A percentile compares a stretch with the other conserved stretches of the same genome.
phyloP scores from a whole-genome alignment of 1,139 yeast genomes.

The Hansenula sp. region DNA sequence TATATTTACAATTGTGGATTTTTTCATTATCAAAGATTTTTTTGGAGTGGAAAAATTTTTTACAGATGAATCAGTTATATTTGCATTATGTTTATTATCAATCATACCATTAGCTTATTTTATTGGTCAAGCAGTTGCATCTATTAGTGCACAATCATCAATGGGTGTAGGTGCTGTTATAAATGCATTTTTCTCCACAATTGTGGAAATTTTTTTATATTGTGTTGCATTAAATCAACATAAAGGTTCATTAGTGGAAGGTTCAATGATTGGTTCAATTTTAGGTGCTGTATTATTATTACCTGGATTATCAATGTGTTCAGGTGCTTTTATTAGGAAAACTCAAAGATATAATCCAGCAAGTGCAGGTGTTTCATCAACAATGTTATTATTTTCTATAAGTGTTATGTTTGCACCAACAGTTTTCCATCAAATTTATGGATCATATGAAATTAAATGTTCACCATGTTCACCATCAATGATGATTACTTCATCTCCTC shows the following conservation, averaged over 20 bases:
- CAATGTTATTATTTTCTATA: slow-evolving; percentile 89
- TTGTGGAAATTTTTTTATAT: slow-evolving; percentile 88
- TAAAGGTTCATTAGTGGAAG: slow-evolving; percentile 90
- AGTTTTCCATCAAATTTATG: slow-evolving; percentile 83
- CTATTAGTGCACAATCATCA: slow-evolving; percentile 95
- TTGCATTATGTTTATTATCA: slow-evolving; percentile 72
- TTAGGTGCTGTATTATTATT: slow-evolving; percentile 86
- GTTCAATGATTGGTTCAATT: slow-evolving; percentile 94
- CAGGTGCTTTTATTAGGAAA: slow-evolving; percentile 86
- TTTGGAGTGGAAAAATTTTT: slow-evolving; percentile 45
- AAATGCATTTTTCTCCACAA: slow-evolving; percentile 94
- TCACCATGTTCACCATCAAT: slow-evolving; percentile 22
- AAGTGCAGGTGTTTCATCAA: slow-evolving; percentile 95
- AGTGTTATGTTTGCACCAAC: slow-evolving; percentile 94
- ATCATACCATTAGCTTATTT: slow-evolving; percentile 93
- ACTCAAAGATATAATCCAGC: slow-evolving; percentile 95
- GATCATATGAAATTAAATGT: slow-evolving; percentile 79
- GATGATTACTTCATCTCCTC: slow-evolving; percentile 1
- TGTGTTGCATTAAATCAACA: slow-evolving; percentile 86
- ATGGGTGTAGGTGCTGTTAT: slow-evolving; percentile 99
- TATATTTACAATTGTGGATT: slow-evolving; percentile 77
- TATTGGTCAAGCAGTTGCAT: slow-evolving; percentile 98
- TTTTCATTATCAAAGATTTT: slow-evolving; percentile 53
- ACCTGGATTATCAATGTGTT: slow-evolving; percentile 96
- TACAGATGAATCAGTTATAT: slow-evolving; percentile 55